Evolutionary conservation across 1,284 basidiomycete genomes (phyloP), one percentile per base, ranked within the genome.

Genomic region (Microbotryum silenes-acaulis): DNA sequence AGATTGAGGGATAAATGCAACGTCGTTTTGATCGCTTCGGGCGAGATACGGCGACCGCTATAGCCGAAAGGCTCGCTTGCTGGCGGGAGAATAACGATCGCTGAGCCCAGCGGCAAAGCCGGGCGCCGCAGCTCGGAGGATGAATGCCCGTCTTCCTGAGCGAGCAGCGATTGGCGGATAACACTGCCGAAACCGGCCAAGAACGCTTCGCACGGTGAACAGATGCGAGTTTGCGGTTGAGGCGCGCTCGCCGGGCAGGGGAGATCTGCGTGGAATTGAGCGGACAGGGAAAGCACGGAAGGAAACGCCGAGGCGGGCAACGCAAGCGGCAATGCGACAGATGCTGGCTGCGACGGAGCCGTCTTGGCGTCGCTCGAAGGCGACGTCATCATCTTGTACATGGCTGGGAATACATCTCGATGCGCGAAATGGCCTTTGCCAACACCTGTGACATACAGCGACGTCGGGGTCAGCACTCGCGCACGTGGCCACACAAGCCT

Each of bases 361-460:
- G 44, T 27, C 6, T 21, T 27, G 23, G 29, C 31, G 14, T 37
- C 10, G 6, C 44, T 10, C 2, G 46, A 3, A 25, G 56, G 16
- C 1, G 23, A 18, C 6, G 59, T 12, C 0, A 25, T 20, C 1
- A 61, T 7, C 0, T 54, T 18, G 51, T 69, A 69, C 5, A 65
- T 56, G 2, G 54, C 56, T 4, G 67, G 65, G 52, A 61, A 65
- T 27, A 69, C 50, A 16, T 56, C n/a, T 5, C 42, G 21, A 51
- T 69, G 67, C 5, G 57, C 27, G 42, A 69, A 61, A 9, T 25
- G 20, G 21, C 67, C 67, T 4, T 50, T 47, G 8, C 61, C 56
- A 37, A 65, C n/a, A 5, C 48, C 67, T 69, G 49, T 4, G 4
- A 18, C 27, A 2, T 12, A 12, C 9, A 42, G 10, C 2, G 3